Base-by-base conservation (phyloP, 768 basidiomycete species). In the Pleurotus platypus region DNA sequence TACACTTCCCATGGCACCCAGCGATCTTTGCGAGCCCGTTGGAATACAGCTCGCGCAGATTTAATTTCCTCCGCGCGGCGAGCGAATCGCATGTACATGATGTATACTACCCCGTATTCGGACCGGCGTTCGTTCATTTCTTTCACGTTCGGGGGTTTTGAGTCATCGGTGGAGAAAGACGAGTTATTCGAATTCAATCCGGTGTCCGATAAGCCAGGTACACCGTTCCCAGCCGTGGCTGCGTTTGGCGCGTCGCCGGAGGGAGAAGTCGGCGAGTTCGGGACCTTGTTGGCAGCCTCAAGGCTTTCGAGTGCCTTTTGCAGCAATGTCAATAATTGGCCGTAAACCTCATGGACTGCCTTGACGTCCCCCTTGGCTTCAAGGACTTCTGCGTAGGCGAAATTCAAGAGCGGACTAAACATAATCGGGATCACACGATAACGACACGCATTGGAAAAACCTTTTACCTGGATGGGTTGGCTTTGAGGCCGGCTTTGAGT, bases 21-120 rank as follows among this genome's bases (percentile, higher is more conserved):
- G 46, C 79, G 79, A 62, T 81, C 79, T 65, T 85, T 90, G 62
- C 94, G 79, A 9, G 94, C 92, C 70, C 87, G 89, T 16, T 80
- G 82, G 64, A 98, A 98, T 5, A 94, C 74, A 0, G 78, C 75
- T 56, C 95, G 77, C 40, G 89, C 87, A 2, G 87, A 76, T 70
- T 90, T 90, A 63, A 92, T 81, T 16, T 92, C 92, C 75, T 96
- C 92, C 3, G 94, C 86, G 43, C 97, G 80, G 60, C 92, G 76
- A 11, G 88, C 89, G 64, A 95, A 98, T 8, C 96, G 81, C 88
- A 98, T 96, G 67, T 95, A 94, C 79, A 93, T 87, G 67, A 83
- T 94, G 81, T 81, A 90, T 12, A 84, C 92, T 38, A 92, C 76
- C 6, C 87, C 85, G 67, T 84, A 91, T 63, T 91, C 92, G 46